phyloP scores from a whole-genome alignment of 2,329 filamentous ascomycete genomes.

The Cercospora sp. region DNA sequence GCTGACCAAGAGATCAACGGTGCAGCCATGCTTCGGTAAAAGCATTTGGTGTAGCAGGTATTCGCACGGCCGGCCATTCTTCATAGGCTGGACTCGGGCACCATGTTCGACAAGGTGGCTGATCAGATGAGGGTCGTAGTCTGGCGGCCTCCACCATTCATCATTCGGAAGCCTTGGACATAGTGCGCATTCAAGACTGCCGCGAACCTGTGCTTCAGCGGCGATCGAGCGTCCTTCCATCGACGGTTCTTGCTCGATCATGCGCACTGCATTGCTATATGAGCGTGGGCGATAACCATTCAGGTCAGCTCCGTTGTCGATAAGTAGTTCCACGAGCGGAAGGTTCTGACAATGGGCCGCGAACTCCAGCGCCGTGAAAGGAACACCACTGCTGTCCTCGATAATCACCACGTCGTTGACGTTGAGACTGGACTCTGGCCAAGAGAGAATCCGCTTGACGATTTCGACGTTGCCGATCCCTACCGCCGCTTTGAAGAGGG shows the following conservation, averaged over 20 bases:
- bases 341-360: neutral
- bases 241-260: neutral
- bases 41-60: neutral
- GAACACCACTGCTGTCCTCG: neutral
- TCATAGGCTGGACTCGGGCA: neutral
- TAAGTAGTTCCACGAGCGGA: neutral
- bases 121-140: neutral
- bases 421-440: neutral
- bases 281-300: neutral
- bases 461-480: neutral
- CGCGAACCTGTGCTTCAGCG: neutral
- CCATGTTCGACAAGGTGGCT: neutral
- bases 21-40: neutral
- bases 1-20: neutral
- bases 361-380: neutral
- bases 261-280: neutral
- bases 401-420: neutral
- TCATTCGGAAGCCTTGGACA: neutral
- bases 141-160: neutral
- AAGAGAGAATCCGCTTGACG: neutral
- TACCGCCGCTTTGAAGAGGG: neutral
- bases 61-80: neutral
- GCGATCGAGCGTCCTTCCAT: neutral
- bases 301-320: neutral
- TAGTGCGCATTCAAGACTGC: neutral